A percentile compares a stretch with the other conserved stretches of the same genome.
These are phyloP conservation scores for Alternaria tenuissima DNA, from an alignment of 2,329 filamentous ascomycete genomes.

Conservation along the genomic window DNA sequence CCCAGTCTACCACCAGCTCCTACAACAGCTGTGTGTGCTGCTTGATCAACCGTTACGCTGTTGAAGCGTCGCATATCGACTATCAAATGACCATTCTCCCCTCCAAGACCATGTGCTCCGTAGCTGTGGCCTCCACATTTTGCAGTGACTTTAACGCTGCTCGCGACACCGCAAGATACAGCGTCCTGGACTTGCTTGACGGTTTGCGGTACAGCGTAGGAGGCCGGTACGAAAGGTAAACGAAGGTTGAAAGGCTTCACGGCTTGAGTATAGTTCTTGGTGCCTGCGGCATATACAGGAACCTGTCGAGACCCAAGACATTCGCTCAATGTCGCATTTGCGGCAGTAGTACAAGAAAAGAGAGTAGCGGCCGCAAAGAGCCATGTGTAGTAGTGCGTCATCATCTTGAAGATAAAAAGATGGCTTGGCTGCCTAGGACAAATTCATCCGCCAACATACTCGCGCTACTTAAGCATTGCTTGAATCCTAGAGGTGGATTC, in stretches of 20 bases:
- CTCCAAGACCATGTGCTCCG: slow-evolving; percentile 58
- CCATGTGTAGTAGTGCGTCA: slow-evolving; percentile 9
- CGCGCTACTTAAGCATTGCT: slow-evolving; percentile 6
- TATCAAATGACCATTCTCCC: slow-evolving; percentile 57
- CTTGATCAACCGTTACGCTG: slow-evolving; percentile 51
- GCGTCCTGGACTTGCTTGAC: slow-evolving; percentile 62
- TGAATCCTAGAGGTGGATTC: neutral
- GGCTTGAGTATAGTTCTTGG: slow-evolving; percentile 36
- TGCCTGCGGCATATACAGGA: slow-evolving; percentile 29
- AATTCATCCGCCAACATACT: neutral
- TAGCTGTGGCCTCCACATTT: slow-evolving; percentile 71
- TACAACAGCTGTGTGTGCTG: slow-evolving; percentile 53
- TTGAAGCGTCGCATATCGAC: slow-evolving; percentile 58
- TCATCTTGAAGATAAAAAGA: slow-evolving; percentile 4
- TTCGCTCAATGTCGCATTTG: slow-evolving; percentile 22
- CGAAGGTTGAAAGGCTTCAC: slow-evolving; percentile 43
- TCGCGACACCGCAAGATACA: slow-evolving; percentile 63
- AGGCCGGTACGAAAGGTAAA: slow-evolving; percentile 55
- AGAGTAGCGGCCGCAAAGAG: slow-evolving; percentile 16
- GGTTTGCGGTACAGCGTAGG: slow-evolving; percentile 63
- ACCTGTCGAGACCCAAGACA: slow-evolving; percentile 29
- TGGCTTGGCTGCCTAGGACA: slow-evolving; percentile 1
- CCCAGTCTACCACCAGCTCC: slow-evolving; percentile 58
- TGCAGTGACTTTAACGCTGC: slow-evolving; percentile 63
- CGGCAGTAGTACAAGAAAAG: slow-evolving; percentile 14